Evolutionary conservation across 2,329 filamentous ascomycete genomes (phyloP).

Genomic region (Neodidymelliopsis sp.): DNA sequence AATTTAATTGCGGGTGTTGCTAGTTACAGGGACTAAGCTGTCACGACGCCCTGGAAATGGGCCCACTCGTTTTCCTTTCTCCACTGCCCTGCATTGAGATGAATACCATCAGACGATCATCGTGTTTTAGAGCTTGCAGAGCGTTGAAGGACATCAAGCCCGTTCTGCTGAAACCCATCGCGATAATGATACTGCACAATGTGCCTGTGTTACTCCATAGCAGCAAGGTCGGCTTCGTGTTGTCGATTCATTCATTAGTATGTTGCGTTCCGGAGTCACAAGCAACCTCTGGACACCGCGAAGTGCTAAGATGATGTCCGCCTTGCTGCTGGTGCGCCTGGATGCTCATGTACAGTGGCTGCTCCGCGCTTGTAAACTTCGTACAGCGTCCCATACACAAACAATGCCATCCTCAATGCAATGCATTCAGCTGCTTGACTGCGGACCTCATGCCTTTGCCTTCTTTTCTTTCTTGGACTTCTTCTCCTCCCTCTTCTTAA

Average conservation of each 20-base stretch:
- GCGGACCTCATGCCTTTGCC: constrained; percentile 31
- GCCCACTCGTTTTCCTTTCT: neutral
- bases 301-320: neutral
- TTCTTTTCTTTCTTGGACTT: constrained; percentile 49
- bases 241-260: neutral
- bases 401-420: neutral
- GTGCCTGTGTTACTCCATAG: neutral
- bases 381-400: neutral
- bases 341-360: neutral
- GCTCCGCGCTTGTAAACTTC: neutral
- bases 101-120: constrained; percentile 1
- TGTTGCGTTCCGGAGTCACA: neutral
- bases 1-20: no score
- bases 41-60: neutral
- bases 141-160: neutral
- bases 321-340: neutral
- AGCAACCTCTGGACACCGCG: no score
- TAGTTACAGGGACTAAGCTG: constrained; percentile 3
- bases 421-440: no score
- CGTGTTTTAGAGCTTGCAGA: neutral
- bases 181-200: neutral
- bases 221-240: neutral
- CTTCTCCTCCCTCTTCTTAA: constrained; percentile 49
- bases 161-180: neutral
- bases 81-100: constrained; percentile 13